These are phyloP conservation scores for Vitellaria paradoxa DNA, from an alignment of 179 eudicot species.

Conservation along the genomic window DNA sequence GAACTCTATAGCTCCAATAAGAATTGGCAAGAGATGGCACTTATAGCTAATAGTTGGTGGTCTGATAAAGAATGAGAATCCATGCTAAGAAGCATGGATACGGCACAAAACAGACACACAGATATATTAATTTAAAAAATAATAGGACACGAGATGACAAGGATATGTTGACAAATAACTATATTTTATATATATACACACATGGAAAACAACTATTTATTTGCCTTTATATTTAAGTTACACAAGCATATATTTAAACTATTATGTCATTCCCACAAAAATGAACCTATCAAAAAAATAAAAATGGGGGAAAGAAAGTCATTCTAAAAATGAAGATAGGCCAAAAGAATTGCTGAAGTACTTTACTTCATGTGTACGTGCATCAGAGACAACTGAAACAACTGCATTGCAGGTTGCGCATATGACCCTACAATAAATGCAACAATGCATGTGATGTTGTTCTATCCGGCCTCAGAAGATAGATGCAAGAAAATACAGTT, in stretches of 20 bases:
- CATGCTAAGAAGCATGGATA: not conserved
- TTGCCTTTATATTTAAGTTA: not conserved
- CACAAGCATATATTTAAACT: not conserved
- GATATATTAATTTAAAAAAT: no score
- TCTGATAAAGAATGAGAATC: not conserved
- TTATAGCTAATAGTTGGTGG: not conserved
- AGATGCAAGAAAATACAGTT: conserved; percentile 88
- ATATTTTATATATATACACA: no score
- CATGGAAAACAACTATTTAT: no score
- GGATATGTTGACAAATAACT: no score
- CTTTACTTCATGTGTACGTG: conserved; percentile 98
- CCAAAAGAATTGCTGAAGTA: conserved; percentile 45
- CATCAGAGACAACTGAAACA: conserved; percentile 83
- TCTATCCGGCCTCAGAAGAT: conserved; percentile 84
- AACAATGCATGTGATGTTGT: conserved; percentile 78
- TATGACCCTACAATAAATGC: conserved; percentile 77
- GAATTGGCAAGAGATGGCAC: not conserved
- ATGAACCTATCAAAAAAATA: not conserved
- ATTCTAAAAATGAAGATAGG: conserved; percentile 13
- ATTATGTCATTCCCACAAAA: not conserved
- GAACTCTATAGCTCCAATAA: not conserved
- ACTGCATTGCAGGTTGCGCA: conserved; percentile 84
- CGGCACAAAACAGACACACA: no score
- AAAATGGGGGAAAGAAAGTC: not conserved
- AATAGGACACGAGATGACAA: no score